These are phyloP conservation scores for Paramyrothecium roridum DNA, from an alignment of 2,329 filamentous ascomycete genomes.

Conservation along the genomic window DNA sequence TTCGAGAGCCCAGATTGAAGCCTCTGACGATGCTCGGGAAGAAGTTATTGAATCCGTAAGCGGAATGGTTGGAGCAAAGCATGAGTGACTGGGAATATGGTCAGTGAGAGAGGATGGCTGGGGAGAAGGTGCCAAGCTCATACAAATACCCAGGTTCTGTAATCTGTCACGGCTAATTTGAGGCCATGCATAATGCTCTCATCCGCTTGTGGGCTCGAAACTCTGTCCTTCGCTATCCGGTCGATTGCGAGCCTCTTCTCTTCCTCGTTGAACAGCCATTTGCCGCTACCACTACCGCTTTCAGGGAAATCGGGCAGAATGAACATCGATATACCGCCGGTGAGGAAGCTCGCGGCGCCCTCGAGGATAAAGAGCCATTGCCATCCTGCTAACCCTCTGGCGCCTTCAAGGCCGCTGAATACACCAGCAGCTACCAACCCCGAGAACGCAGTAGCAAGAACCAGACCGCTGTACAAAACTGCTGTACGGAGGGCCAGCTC, in stretches of 20 bases:
- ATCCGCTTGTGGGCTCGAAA: slow-evolving; percentile 12
- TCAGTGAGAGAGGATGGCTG: neutral
- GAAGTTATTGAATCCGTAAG: slow-evolving; percentile 20
- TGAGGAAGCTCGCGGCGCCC: slow-evolving; percentile 35
- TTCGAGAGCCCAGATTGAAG: slow-evolving; percentile 11
- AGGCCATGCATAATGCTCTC: slow-evolving; percentile 13
- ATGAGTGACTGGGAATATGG: slow-evolving; percentile 10
- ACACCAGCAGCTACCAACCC: slow-evolving; percentile 15
- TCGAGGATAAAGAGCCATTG: slow-evolving; percentile 48
- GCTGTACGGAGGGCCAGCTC: slow-evolving; percentile 17
- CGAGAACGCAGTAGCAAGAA: slow-evolving; percentile 15
- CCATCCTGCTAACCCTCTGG: slow-evolving; percentile 56
- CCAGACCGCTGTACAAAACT: slow-evolving; percentile 16
- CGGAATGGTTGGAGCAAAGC: slow-evolving; percentile 14
- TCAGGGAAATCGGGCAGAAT: slow-evolving; percentile 13
- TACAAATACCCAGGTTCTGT: slow-evolving; percentile 19
- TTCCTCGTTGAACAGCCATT: slow-evolving; percentile 8
- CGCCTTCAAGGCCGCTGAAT: slow-evolving; percentile 30
- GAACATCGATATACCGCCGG: slow-evolving; percentile 11
- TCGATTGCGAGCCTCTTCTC: slow-evolving; percentile 9
- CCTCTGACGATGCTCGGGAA: slow-evolving; percentile 19
- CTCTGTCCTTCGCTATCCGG: slow-evolving; percentile 15
- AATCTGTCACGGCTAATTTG: slow-evolving; percentile 15
- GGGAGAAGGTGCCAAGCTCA: neutral
- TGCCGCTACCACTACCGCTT: slow-evolving; percentile 4